These are phyloP conservation scores for Alloteropsis semialata DNA, from an alignment of 176 grass and related monocot species.

Conservation along the genomic window DNA sequence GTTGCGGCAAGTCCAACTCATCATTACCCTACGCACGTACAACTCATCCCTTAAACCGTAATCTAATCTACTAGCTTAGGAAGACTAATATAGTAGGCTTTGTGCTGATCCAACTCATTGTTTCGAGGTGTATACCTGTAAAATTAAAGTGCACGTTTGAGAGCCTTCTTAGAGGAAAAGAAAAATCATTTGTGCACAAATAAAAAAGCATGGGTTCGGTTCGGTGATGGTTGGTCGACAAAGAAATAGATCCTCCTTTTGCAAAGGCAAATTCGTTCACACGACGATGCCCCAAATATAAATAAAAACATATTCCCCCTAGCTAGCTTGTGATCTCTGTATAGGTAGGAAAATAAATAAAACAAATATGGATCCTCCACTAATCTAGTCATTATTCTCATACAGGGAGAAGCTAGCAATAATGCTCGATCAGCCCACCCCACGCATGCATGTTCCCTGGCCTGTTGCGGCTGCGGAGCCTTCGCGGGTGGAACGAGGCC, in stretches of 20 bases:
- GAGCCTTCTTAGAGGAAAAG: too few relatives aligned
- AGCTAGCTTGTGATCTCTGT: too few relatives aligned
- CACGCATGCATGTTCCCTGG: constrained; percentile 1
- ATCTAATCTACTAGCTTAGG: background rate
- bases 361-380: too few relatives aligned
- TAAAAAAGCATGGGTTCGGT: background rate
- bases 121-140: too few relatives aligned
- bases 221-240: background rate
- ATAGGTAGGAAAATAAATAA: too few relatives aligned
- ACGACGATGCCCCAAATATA: background rate
- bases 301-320: background rate
- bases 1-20: background rate
- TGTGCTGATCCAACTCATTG: background rate
- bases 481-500: constrained; percentile 12
- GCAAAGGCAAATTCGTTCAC: background rate
- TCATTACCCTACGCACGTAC: background rate
- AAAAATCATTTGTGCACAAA: too few relatives aligned
- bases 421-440: too few relatives aligned
- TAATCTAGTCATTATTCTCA: background rate
- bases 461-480: background rate
- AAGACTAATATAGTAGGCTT: background rate
- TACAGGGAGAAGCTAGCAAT: too few relatives aligned
- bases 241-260: background rate
- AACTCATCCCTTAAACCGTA: background rate
- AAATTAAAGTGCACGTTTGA: too few relatives aligned